Base-by-base conservation (phyloP, 208 protist species). In the Acanthamoeba castellanii region DNA sequence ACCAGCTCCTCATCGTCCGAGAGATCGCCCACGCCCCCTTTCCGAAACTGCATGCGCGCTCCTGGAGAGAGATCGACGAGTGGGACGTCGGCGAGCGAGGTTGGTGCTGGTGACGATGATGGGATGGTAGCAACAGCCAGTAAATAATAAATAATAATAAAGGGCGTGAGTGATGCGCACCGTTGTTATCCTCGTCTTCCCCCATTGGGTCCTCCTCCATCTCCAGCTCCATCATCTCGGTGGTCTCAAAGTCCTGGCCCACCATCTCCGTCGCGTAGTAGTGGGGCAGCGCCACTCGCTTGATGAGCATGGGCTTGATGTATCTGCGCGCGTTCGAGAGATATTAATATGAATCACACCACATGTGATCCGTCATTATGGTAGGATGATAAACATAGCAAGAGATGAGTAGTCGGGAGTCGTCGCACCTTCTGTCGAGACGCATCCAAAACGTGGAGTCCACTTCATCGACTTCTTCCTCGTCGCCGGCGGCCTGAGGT, bases 341-440 rank as follows among this genome's bases (percentile, higher is more conserved):
- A n/a, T n/a, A n/a, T n/a, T n/a, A 45, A 42, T 3, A 42, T 3
- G 37, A 42, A 42, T 3, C 37, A 42, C 37, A 42, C 37, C 37
- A 42, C 37, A 42, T 42, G 3, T 42, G 37, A 42, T 42, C 37
- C 37, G 37, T 3, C 3, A 42, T 42, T 30, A 18, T 78, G 70
- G 7, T 11, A 2, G 3, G 1, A 45, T 1, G 27, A 78, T 13
- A 1, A 30, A n/a, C 25, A 45, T 1, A 32, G n/a, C 16, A 22
- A 78, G 34, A 27, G 22, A 20, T 47, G 13, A n/a, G 13, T 11
- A 78, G 34, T 45, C 20, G 22, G 34, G 32, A 32, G 42, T 9
- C 5, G 42, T 45, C 42, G 37, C 1, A 52, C 92, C 30, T 98
- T 98, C 72, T 98, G 98, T 93, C 84, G 3, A 90, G 34, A 5